These are phyloP conservation scores for Lipomyces anomalus DNA, from an alignment of 805 yeast genomes.

Conservation along the genomic window DNA sequence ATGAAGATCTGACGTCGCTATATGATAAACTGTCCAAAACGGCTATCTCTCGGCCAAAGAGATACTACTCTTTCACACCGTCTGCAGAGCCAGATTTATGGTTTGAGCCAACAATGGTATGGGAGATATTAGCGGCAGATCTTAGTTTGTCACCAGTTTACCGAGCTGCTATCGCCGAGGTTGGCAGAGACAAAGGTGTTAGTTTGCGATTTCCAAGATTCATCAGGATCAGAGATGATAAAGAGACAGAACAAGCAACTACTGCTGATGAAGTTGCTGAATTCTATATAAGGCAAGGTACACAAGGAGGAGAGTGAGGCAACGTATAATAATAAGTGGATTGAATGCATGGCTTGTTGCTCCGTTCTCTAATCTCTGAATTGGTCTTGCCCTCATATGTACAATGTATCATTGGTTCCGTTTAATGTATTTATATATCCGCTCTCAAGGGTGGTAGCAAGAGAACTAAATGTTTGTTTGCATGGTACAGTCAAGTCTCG, in stretches of 20 bases:
- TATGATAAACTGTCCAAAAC: slow-evolving; percentile 60
- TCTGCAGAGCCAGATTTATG: slow-evolving; percentile 85
- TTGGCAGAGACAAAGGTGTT: slow-evolving; percentile 63
- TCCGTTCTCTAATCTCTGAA: too few species aligned
- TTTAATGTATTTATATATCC: too few species aligned
- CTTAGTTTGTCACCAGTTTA: slow-evolving; percentile 82
- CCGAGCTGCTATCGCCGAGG: slow-evolving; percentile 68
- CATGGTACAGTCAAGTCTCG: too few species aligned
- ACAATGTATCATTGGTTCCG: too few species aligned
- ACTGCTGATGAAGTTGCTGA: slow-evolving; percentile 78
- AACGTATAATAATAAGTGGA: too few species aligned
- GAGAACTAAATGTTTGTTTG: too few species aligned
- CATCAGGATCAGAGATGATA: slow-evolving; percentile 77
- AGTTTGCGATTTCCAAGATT: slow-evolving; percentile 87
- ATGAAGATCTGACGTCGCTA: slow-evolving; percentile 63
- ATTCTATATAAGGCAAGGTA: slow-evolving; percentile 67
- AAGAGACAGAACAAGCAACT: slow-evolving; percentile 79
- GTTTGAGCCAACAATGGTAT: slow-evolving; percentile 80
- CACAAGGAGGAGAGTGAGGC: too few species aligned
- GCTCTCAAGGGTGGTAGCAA: too few species aligned
- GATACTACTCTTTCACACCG: slow-evolving; percentile 60
- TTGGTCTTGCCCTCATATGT: too few species aligned
- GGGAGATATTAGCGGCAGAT: slow-evolving; percentile 91
- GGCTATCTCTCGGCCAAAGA: slow-evolving; percentile 57
- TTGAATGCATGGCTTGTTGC: too few species aligned